Conservation (phyloP, 352 stramenopile genomes). For the Pythium phragmiticola region DNA sequence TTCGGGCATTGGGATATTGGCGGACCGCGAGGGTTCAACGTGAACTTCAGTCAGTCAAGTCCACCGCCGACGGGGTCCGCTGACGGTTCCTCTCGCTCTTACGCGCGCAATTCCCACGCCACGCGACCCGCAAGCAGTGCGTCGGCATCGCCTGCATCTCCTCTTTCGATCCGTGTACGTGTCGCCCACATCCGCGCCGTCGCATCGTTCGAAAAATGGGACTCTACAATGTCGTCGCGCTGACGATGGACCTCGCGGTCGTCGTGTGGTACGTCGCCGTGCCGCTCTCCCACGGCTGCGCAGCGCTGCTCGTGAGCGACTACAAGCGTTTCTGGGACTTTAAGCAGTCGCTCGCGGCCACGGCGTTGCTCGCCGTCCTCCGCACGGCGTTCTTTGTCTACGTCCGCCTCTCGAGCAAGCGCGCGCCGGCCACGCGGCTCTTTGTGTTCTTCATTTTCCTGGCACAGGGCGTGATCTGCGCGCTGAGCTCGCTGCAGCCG, state of each 20-base stretch:
- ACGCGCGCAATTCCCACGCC: neutral
- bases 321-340: conserved; percentile 41
- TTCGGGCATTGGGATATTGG: neutral
- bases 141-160: neutral
- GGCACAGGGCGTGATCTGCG: conserved; percentile 39
- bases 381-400: conserved; percentile 65
- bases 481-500: conserved; percentile 58
- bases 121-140: neutral
- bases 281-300: conserved; percentile 34
- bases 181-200: neutral
- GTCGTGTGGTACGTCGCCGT: conserved; percentile 55
- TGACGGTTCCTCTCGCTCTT: conserved; percentile 8
- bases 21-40: conserved; percentile 14
- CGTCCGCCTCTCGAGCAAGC: conserved; percentile 69
- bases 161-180: conserved; percentile 13
- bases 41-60: conserved; percentile 9
- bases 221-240: conserved; percentile 61
- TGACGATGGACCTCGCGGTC: conserved; percentile 53
- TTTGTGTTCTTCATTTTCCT: conserved; percentile 84
- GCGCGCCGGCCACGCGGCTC: conserved; percentile 61
- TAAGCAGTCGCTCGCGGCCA: conserved; percentile 64
- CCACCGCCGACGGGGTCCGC: neutral
- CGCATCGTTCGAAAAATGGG: conserved; percentile 39
- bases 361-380: conserved; percentile 48
- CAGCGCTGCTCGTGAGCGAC: conserved; percentile 38